phyloP scores from a whole-genome alignment of 1,139 yeast species.

The Kazachstania sp. region DNA sequence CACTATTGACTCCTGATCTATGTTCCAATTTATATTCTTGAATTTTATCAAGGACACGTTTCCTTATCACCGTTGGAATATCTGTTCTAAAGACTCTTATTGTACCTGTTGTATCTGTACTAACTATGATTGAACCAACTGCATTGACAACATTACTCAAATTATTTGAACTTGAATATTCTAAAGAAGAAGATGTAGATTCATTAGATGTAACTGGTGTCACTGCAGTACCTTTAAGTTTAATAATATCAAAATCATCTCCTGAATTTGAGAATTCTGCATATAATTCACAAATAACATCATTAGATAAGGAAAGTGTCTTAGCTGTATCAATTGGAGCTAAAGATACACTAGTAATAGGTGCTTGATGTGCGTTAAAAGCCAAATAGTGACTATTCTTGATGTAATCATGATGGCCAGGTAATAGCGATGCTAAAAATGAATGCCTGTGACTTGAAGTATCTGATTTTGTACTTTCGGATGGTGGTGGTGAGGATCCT shows the following conservation, averaged over 20 bases:
- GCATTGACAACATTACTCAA: slow-evolving; percentile 19
- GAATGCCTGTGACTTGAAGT: slow-evolving; percentile 4
- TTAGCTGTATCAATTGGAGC: slow-evolving; percentile 71
- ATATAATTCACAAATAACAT: slow-evolving; percentile 61
- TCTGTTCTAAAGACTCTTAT: slow-evolving; percentile 79
- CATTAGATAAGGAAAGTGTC: slow-evolving; percentile 63
- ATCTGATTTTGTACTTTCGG: background rate
- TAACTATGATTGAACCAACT: slow-evolving; percentile 43
- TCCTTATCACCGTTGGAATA: slow-evolving; percentile 44
- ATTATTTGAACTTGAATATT: slow-evolving; percentile 1
- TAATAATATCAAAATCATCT: slow-evolving; percentile 9
- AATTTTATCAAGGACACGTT: slow-evolving; percentile 23
- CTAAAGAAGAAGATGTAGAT: background rate
- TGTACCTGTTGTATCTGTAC: slow-evolving; percentile 66
- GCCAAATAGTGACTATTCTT: slow-evolving; percentile 43
- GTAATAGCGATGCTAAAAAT: slow-evolving; percentile 18
- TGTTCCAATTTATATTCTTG: slow-evolving; percentile 10
- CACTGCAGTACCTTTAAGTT: background rate
- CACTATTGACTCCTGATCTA: slow-evolving; percentile 7
- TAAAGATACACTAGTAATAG: slow-evolving; percentile 67
- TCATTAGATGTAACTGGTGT: background rate
- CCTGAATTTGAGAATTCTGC: slow-evolving; percentile 29
- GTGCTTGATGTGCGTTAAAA: slow-evolving; percentile 69
- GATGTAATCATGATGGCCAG: slow-evolving; percentile 4
- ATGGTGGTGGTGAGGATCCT: background rate